Base-by-base conservation (phyloP, 1,284 basidiomycete genomes). In the Limonomyces culmigenus region DNA sequence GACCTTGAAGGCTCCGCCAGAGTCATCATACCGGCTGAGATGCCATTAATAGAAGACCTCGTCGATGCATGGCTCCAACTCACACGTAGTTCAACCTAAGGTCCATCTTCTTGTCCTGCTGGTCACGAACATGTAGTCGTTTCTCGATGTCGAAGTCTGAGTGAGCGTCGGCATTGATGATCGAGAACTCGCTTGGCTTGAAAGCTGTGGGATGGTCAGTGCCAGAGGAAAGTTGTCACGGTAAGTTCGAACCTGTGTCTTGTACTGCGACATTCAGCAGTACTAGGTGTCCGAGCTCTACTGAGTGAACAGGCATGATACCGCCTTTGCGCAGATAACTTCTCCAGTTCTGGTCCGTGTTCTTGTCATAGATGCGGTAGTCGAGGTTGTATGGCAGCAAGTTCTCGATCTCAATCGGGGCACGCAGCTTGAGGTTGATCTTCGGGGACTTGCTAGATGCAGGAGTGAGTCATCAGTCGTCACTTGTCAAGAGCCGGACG, bases 1-100 rank as follows among this genome's bases (percentile, higher is more conserved):
- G 1, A 97, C 87, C 56, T 88, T 93, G 69, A 96, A 95, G 2
- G 93, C 91, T n/a, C 95, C 92, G 3, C 93, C 95, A 10, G 91
- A 86, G 41, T 96, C 74, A 2, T 86, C 76, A 55, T 87, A 88
- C 30, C 78, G 78, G 35, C 79, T 86, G 37, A 3, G 41, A 33
- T 20, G 13, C 14, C 4, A 39, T 1, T 25, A n/a, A 33, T 33
- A n/a, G 8, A 18, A 16, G 33, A 20, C 8, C 6, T 8, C 30
- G 8, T 16, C 16, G 6, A 4, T 18, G 11, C 14, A 29, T 25
- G 2, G 21, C 14, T 15, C 12, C 14, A 18, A 54, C 76, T 42
- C 52, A 91, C 88, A 84, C 63, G 52, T 96, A 98, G 53, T 95
- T 88, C 21, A 98, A 58, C 42, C 67, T 75, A 36, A 98, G 61